Evolutionary conservation across 305 asterid genomes (phyloP).

Genomic region (Fraxinus sp.): DNA sequence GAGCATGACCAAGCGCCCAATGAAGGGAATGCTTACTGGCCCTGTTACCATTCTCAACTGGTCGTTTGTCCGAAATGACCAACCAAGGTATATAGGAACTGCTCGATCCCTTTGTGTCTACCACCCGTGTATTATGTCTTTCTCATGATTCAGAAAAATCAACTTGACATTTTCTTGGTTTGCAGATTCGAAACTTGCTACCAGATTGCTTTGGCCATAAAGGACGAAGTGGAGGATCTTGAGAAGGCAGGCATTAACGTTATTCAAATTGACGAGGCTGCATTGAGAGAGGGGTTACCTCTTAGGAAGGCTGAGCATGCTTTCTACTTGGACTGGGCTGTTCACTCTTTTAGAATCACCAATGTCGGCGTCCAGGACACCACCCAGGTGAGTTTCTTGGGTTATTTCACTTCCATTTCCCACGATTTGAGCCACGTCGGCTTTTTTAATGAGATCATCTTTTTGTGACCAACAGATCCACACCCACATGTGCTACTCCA

Average conservation of each 20-base stretch:
- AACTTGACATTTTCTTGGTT: neutral
- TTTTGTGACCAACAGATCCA: slow-evolving; percentile 53
- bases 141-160: neutral
- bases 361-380: neutral
- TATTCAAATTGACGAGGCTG: neutral
- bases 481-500: slow-evolving; percentile 96
- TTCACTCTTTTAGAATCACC: neutral
- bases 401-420: neutral
- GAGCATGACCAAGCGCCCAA: neutral
- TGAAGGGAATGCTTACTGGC: neutral
- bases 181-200: neutral
- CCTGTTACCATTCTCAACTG: neutral
- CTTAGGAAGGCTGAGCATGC: neutral
- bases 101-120: too few relatives aligned
- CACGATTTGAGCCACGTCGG: neutral
- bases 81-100: neutral
- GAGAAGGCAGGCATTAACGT: neutral
- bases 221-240: neutral
- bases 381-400: neutral
- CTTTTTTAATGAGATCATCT: neutral
- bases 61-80: neutral
- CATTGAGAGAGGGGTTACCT: neutral
- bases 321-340: neutral
- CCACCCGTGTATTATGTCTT: neutral
- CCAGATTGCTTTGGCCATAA: neutral